Conservation (phyloP, 331 rosid species). For the Arachis monticola region DNA sequence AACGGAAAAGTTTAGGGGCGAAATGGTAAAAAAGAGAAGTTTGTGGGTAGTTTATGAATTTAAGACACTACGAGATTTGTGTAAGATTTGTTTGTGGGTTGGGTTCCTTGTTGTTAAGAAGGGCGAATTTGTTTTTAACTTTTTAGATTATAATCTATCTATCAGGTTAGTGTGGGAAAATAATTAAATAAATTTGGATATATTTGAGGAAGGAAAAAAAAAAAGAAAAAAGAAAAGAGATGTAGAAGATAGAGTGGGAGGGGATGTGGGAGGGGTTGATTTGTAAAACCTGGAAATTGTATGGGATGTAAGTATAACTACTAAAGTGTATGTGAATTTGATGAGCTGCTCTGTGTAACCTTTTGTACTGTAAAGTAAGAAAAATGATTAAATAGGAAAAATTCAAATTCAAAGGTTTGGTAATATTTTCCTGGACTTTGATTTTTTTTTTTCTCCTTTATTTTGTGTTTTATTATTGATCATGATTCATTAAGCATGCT, state of each 20-base stretch:
- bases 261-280: slow-evolving; percentile 41
- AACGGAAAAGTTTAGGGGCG: slow-evolving; percentile 15
- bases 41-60: slow-evolving; percentile 32
- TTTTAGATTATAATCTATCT: slow-evolving; percentile 39
- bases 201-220: neutral
- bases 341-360: slow-evolving; percentile 21
- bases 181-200: neutral
- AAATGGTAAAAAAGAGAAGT: slow-evolving; percentile 35
- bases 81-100: slow-evolving; percentile 4
- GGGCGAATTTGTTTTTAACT: neutral
- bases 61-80: too few species aligned
- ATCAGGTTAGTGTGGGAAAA: slow-evolving; percentile 28
- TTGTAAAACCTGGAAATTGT: slow-evolving; percentile 18
- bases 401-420: slow-evolving; percentile 33
- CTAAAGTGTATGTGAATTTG: slow-evolving; percentile 15
- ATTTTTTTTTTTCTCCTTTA: neutral
- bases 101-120: neutral
- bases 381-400: slow-evolving; percentile 33
- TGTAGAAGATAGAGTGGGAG: neutral
- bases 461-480: neutral
- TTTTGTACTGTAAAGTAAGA: slow-evolving; percentile 40
- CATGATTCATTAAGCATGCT: neutral
- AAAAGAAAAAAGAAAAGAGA: neutral
- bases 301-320: slow-evolving; percentile 7
- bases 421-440: neutral